Evolutionary conservation across 2,329 filamentous ascomycete genomes (phyloP), one percentile per base, ranked within the genome.

Genomic region (Paraphoma chrysanthemicola): DNA sequence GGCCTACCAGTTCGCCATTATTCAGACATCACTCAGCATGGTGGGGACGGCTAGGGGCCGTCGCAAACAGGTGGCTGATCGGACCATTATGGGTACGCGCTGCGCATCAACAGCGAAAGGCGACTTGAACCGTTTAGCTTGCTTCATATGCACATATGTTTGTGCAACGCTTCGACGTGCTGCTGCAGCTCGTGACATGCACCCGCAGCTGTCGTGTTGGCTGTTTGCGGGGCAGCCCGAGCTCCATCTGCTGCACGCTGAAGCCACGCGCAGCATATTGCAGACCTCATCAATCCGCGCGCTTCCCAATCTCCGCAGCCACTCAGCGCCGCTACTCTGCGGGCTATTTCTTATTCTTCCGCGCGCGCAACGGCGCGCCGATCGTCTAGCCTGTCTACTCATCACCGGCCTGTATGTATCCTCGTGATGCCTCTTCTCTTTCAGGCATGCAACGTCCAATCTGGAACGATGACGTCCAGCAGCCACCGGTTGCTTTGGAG

Each of bases 21-120:
- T 54, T 72, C 65, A 74, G 69, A 54, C 68, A 70, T 69, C 63
- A 73, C 70, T 63, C 73, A 74, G 68, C 70, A 69, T 30, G 5
- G 29, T 39, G 31, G 42, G 45, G 38, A 44, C 31, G 39, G 14
- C 38, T 31, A 39, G 33, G 17, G 33, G 28, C 42, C 43, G 17
- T 18, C 18, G 30, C 36, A 12, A 44, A 12, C 44, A 23, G 38
- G 44, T 42, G 4, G 30, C 28, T 12, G 33, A 48, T 46, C 44
- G 29, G 36, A 43, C 42, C 49, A 52, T 31, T 36, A 14, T 36
- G 33, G 33, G 14, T 36, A 36, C 14, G 9, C 33, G 14, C 33
- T 10, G 16, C 18, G 33, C 46, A 39, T 36, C 18, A 33, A 28
- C 14, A 4, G 46, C 46, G 46, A 29, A 23, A 41, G 29, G 39